Conservation (phyloP, 805 yeast genomes). For the Kodamaea jinghongensis region DNA sequence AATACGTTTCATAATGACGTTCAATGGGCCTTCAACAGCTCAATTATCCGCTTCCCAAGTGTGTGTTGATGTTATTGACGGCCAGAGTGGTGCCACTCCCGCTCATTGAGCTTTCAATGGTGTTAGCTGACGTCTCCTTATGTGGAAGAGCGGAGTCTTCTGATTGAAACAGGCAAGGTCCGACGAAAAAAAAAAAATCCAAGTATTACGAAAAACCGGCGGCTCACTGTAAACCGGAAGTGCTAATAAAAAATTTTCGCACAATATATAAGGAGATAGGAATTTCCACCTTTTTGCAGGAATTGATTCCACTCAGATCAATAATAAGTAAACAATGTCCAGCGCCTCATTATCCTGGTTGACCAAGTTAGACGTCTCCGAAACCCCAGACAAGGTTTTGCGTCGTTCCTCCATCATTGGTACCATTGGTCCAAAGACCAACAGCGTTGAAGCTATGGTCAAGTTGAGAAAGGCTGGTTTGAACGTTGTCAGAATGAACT, state of each 20-base stretch:
- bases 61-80: too few species aligned
- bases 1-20: too few species aligned
- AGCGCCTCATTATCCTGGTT: slow-evolving; percentile 71
- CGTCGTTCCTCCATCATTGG: slow-evolving; percentile 98
- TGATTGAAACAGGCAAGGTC: too few species aligned
- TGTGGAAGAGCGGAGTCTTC: too few species aligned
- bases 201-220: slow-evolving; percentile 4
- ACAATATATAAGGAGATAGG: slow-evolving; percentile 5
- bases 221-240: slow-evolving; percentile 13
- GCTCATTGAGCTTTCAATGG: too few species aligned
- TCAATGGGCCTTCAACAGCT: too few species aligned
- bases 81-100: too few species aligned
- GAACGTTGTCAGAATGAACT: slow-evolving; percentile 98
- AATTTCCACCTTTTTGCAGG: slow-evolving; percentile 4
- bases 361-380: slow-evolving; percentile 67
- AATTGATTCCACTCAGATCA: not conserved
- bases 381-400: slow-evolving; percentile 71
- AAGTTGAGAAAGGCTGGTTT: slow-evolving; percentile 94
- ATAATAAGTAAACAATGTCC: slow-evolving; percentile 29
- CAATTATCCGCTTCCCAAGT: too few species aligned
- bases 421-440: slow-evolving; percentile 98
- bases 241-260: slow-evolving; percentile 10
- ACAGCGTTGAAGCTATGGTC: slow-evolving; percentile 78
- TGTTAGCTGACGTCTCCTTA: too few species aligned
- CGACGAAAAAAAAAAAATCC: too few species aligned